A percentile compares a stretch with the other conserved stretches of the same genome.
Conservation (phyloP, 257 asterid species). For the Voacanga thouarsii region DNA sequence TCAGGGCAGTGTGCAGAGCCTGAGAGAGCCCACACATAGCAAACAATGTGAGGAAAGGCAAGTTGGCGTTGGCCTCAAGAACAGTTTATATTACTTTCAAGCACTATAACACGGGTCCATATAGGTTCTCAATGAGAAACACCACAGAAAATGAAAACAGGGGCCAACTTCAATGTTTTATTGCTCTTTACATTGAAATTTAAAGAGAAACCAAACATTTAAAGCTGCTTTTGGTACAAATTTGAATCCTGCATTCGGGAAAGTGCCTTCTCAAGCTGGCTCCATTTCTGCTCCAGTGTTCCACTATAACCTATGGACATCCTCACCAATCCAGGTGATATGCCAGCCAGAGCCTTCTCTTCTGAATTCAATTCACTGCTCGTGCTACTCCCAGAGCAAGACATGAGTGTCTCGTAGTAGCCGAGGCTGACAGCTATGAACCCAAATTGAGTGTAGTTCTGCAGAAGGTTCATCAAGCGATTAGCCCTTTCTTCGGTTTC, state of each 20-base stretch:
- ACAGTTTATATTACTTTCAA: too few species aligned
- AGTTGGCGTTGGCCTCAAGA: too few species aligned
- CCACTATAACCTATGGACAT: slow-evolving; percentile 88
- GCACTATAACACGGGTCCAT: too few species aligned
- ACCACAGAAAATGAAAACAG: too few species aligned
- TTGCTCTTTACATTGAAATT: not conserved
- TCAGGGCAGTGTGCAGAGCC: too few species aligned
- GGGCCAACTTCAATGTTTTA: not conserved
- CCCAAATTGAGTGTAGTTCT: slow-evolving; percentile 74
- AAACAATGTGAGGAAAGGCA: too few species aligned
- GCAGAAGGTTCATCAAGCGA: slow-evolving; percentile 63
- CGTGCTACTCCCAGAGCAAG: slow-evolving; percentile 93
- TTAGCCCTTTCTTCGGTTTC: slow-evolving; percentile 81
- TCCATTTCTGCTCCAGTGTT: slow-evolving; percentile 84
- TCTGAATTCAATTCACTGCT: slow-evolving; percentile 76
- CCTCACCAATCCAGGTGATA: slow-evolving; percentile 76
- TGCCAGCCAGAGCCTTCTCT: slow-evolving; percentile 76
- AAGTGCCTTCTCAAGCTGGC: slow-evolving; percentile 79
- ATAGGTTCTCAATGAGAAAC: not conserved
- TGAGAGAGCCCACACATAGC: too few species aligned
- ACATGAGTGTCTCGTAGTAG: slow-evolving; percentile 87
- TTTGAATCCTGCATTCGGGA: slow-evolving; percentile 42
- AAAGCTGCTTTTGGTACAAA: slow-evolving; percentile 27
- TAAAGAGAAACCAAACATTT: not conserved
- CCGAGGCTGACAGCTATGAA: slow-evolving; percentile 94